phyloP scores from a whole-genome alignment of 768 basidiomycete species.

The Kwoniella mangroviensis region DNA sequence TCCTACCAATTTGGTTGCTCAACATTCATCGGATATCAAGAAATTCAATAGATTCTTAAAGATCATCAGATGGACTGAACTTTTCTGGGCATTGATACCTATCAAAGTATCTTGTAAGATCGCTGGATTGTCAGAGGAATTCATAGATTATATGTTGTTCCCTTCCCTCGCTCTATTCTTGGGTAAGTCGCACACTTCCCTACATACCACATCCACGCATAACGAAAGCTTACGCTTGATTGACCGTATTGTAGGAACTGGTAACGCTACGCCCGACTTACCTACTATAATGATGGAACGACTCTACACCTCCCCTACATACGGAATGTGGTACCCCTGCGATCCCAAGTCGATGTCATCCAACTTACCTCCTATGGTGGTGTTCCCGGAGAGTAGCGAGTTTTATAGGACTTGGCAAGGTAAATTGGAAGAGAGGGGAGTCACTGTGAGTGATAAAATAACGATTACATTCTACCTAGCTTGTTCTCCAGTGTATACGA shows the following conservation, averaged over 20 bases:
- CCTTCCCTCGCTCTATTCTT: constrained; percentile 57
- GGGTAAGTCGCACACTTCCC: constrained; percentile 22
- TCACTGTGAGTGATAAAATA: constrained; percentile 58
- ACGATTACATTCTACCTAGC: no score
- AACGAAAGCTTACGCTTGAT: not conserved
- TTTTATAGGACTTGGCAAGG: constrained; percentile 59
- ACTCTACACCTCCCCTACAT: constrained; percentile 60
- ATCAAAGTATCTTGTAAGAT: constrained; percentile 60
- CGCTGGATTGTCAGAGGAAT: constrained; percentile 60
- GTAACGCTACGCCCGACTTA: constrained; percentile 60
- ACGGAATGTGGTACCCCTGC: constrained; percentile 60
- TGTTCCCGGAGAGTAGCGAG: constrained; percentile 58
- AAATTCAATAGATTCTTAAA: constrained; percentile 58
- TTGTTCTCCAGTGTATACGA: no score
- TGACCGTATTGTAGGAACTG: constrained; percentile 47
- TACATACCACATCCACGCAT: no score
- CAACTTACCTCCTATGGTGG: constrained; percentile 61
- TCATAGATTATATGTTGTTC: constrained; percentile 59
- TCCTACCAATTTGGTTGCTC: constrained; percentile 59
- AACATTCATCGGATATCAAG: constrained; percentile 59
- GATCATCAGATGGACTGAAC: constrained; percentile 58
- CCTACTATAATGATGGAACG: constrained; percentile 61
- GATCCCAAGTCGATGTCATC: constrained; percentile 57
- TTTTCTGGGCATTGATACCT: constrained; percentile 60
- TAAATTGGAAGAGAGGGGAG: constrained; percentile 55